Evolutionary conservation across 2,329 filamentous ascomycete genomes (phyloP), one percentile per base, ranked within the genome.

Genomic region (Aspergillus fructus): DNA sequence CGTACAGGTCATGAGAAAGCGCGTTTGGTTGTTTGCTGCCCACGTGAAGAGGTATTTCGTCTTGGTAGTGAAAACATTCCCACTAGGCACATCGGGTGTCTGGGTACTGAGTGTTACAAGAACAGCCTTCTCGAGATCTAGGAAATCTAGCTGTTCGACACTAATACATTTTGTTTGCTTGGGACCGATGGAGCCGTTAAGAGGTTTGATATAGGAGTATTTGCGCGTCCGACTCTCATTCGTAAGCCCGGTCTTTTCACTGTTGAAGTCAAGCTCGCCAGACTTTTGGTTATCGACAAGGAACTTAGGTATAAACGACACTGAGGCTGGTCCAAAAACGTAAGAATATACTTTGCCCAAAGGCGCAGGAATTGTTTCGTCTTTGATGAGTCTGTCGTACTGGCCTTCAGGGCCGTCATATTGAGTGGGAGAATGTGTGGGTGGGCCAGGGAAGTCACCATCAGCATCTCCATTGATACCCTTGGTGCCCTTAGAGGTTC

Each of bases 151-250:
- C 4, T 83, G 89, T 74, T 96, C 92, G 1, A 86, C 89, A 49
- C 91, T 92, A 58, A 96, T 89, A 73, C 94, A 99, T 70, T 96
- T 97, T 12, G 94, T 99, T 77, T 96, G 91, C 71, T 85, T 94
- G 0, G 94, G 94, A 0, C 94, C 94, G 63, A 99, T 93, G 1
- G 90, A 82, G 2, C 82, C 90, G 66, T 87, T 84, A 2, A 99
- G 79, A 2, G 94, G 94, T 72, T 97, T 97, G 76, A 96, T 96
- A 72, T 97, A 99, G 1, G 87, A 88, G 71, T 89, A 96, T 19
- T 79, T 85, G 46, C 93, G 85, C 3, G 83, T 83, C 71, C 87
- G 90, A 75, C 88, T 90, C 17, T 96, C 91, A 48, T 85, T 83
- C 3, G 85, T 85, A 23, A 96, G 75, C 0, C 90, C 91, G 66